A percentile compares a stretch with the other conserved stretches of the same genome.
Evolutionary conservation across 176 grass and related monocot species (phyloP).

Genomic region (Eleusine indica): DNA sequence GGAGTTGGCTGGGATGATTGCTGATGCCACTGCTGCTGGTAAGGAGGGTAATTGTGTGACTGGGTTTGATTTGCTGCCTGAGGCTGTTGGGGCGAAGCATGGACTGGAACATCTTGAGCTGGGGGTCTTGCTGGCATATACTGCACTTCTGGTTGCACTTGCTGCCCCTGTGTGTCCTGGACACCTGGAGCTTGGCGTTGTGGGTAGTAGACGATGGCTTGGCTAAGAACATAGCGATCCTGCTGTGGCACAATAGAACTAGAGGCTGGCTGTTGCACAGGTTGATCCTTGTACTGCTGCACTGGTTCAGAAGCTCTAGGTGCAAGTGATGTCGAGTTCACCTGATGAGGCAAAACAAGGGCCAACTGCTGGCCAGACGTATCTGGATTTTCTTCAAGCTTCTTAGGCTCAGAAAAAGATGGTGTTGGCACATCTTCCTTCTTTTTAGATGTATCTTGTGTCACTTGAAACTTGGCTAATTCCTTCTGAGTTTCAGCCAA

Average conservation of each 20-base stretch:
- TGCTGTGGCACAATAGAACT: conserved; percentile 48
- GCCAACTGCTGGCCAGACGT: conserved; percentile 68
- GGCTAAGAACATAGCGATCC: conserved; percentile 62
- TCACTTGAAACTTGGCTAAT: conserved; percentile 81
- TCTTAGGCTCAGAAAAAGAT: conserved; percentile 56
- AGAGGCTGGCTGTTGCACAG: conserved; percentile 53
- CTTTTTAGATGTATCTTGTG: conserved; percentile 75
- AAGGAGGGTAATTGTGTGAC: conserved; percentile 46
- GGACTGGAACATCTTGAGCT: conserved; percentile 55
- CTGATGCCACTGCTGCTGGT: conserved; percentile 56
- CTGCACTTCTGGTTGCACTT: conserved; percentile 55
- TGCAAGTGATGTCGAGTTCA: conserved; percentile 47
- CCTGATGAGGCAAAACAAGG: conserved; percentile 72
- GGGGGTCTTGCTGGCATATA: conserved; percentile 53
- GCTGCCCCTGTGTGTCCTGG: conserved; percentile 51
- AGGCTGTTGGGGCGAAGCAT: conserved; percentile 54
- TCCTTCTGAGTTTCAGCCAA: conserved; percentile 90
- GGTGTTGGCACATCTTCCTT: conserved; percentile 50
- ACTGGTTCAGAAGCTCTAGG: conserved; percentile 54
- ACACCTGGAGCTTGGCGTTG: conserved; percentile 50
- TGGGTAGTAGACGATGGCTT: conserved; percentile 66
- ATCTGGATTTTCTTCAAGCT: conserved; percentile 65
- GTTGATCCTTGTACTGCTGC: conserved; percentile 57
- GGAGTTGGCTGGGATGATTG: conserved; percentile 50
- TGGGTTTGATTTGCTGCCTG: conserved; percentile 49